Conservation (phyloP, 345 rosid species). For the Citrus australasica region DNA sequence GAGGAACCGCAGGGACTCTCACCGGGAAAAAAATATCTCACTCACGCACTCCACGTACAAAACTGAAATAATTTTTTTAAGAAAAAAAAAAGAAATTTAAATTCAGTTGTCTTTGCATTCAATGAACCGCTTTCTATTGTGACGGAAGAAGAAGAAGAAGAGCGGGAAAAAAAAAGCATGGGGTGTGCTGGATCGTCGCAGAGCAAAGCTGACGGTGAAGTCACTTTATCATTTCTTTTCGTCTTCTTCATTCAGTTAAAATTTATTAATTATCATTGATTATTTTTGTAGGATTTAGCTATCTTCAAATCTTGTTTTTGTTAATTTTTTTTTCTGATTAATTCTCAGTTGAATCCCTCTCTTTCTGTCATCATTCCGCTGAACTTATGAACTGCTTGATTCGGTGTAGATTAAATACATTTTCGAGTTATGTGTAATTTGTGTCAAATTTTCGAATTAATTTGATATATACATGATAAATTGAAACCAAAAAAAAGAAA, state of each 20-base stretch:
- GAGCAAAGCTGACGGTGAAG: slow-evolving; percentile 33
- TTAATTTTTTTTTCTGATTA: background rate
- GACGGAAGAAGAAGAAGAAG: too few relatives aligned
- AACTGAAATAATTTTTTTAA: too few relatives aligned
- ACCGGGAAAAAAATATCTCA: slow-evolving; percentile 15
- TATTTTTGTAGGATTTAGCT: too few relatives aligned
- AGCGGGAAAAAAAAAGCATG: slow-evolving; percentile 27
- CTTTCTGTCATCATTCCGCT: too few relatives aligned
- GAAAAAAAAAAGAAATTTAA: too few relatives aligned
- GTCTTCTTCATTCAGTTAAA: background rate
- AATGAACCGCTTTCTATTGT: slow-evolving; percentile 21
- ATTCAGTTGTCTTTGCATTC: background rate
- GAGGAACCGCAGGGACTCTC: slow-evolving; percentile 5
- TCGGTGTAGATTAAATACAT: background rate
- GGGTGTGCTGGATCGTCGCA: slow-evolving; percentile 84
- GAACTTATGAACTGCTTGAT: background rate
- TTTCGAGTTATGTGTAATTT: background rate
- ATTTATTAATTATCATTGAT: background rate
- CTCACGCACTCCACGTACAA: background rate
- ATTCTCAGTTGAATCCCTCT: too few relatives aligned
- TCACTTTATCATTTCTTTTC: background rate
- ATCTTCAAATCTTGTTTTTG: too few relatives aligned
- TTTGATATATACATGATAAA: background rate
- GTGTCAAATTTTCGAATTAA: background rate
- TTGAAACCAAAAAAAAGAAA: too few relatives aligned